phyloP scores from a whole-genome alignment of 164 flowering plant species.

The Annona squamosa region DNA sequence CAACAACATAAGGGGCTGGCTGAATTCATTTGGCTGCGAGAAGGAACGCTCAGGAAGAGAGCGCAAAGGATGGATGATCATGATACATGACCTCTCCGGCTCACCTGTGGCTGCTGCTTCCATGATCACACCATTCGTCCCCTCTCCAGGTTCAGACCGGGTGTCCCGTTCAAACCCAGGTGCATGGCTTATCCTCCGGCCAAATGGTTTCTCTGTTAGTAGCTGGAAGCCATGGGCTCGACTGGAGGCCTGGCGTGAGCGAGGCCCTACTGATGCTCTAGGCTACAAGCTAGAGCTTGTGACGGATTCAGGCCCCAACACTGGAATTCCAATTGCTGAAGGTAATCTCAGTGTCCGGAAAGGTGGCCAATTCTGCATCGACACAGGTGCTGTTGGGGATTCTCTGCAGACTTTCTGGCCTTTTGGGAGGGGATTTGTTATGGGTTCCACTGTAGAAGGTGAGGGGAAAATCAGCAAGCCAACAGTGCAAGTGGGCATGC shows the following conservation, averaged over 20 bases:
- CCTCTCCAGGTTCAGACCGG: slow-evolving; percentile 77
- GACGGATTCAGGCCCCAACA: slow-evolving; percentile 37
- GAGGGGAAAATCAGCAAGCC: slow-evolving; percentile 85
- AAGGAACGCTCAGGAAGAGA: slow-evolving; percentile 47
- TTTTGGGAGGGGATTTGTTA: slow-evolving; percentile 63
- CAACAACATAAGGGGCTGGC: slow-evolving; percentile 41
- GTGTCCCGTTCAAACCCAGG: slow-evolving; percentile 91
- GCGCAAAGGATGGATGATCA: slow-evolving; percentile 94
- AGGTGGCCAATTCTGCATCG: slow-evolving; percentile 74
- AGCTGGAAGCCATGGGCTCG: slow-evolving; percentile 97
- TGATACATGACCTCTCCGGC: slow-evolving; percentile 82
- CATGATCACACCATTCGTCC: slow-evolving; percentile 91
- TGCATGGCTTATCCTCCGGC: slow-evolving; percentile 90
- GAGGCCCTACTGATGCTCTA: slow-evolving; percentile 61
- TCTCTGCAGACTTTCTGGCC: slow-evolving; percentile 19
- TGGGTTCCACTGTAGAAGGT: slow-evolving; percentile 79
- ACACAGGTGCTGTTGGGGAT: slow-evolving; percentile 29
- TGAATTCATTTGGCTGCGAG: slow-evolving; percentile 43
- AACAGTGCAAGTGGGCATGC: slow-evolving; percentile 57
- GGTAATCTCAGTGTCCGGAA: slow-evolving; percentile 47
- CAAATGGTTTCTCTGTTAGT: slow-evolving; percentile 48
- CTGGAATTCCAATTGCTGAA: slow-evolving; percentile 56
- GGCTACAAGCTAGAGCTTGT: slow-evolving; percentile 83
- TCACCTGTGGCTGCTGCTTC: slow-evolving; percentile 95
- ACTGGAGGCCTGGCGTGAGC: slow-evolving; percentile 92